Conservation (phyloP, 1,284 basidiomycete genomes). For the Prillingera fragicola region DNA sequence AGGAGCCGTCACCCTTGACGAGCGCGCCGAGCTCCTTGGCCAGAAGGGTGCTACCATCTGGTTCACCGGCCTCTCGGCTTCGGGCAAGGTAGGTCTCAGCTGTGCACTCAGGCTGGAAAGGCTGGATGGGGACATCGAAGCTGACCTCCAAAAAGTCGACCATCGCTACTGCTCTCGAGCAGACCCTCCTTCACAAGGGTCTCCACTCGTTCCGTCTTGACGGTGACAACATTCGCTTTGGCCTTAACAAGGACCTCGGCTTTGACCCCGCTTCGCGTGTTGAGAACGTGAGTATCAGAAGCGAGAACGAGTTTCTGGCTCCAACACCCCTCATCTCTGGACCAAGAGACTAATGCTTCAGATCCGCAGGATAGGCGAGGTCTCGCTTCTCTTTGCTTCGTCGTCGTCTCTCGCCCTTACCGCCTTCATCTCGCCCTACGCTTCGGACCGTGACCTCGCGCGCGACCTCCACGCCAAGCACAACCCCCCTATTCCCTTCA, state of each 20-base stretch:
- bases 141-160: slow-evolving; percentile 64
- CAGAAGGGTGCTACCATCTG: slow-evolving; percentile 87
- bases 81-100: slow-evolving; percentile 58
- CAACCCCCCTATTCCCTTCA: slow-evolving; percentile 61
- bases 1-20: slow-evolving; percentile 67
- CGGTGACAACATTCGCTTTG: slow-evolving; percentile 95
- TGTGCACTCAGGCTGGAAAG: slow-evolving; percentile 1
- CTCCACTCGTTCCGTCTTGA: slow-evolving; percentile 89
- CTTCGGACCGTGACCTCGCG: slow-evolving; percentile 76
- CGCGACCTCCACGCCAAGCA: slow-evolving; percentile 72
- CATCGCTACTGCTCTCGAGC: slow-evolving; percentile 93
- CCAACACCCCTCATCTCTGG: background rate
- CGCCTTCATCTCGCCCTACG: slow-evolving; percentile 98
- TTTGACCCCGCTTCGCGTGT: slow-evolving; percentile 92
- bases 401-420: slow-evolving; percentile 81
- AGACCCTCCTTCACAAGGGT: slow-evolving; percentile 80
- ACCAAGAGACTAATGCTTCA: slow-evolving; percentile 4
- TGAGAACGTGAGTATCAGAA: slow-evolving; percentile 71
- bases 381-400: slow-evolving; percentile 89
- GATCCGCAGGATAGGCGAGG: slow-evolving; percentile 95
- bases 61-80: slow-evolving; percentile 89
- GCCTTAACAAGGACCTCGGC: slow-evolving; percentile 95
- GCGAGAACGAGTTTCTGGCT: too few species aligned
- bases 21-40: slow-evolving; percentile 62
- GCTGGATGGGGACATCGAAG: slow-evolving; percentile 12